These are phyloP conservation scores for Sphagnurus paluster DNA, from an alignment of 1,284 basidiomycete species.

Conservation along the genomic window DNA sequence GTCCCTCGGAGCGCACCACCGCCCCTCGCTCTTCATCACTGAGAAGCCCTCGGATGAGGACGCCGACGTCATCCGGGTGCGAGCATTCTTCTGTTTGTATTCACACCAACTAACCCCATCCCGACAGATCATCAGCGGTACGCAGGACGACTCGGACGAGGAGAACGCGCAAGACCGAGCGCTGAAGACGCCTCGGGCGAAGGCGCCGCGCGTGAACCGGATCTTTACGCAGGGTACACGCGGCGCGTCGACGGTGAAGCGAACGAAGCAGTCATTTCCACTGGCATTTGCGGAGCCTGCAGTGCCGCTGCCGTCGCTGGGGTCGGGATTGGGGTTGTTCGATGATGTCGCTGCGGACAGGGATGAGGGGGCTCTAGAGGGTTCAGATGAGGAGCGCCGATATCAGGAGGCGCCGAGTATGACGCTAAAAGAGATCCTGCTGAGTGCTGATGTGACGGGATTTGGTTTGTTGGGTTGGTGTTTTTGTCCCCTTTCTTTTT, in stretches of 20 bases:
- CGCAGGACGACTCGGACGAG: conserved; percentile 17
- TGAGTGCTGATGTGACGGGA: conserved; percentile 33
- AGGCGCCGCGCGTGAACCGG: conserved; percentile 12
- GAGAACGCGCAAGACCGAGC: conserved; percentile 1
- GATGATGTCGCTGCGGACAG: conserved; percentile 7
- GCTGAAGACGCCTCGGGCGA: conserved; percentile 22
- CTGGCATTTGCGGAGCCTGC: conserved; percentile 20
- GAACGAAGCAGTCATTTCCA: conserved; percentile 20
- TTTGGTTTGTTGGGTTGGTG: conserved; percentile 31
- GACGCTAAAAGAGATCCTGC: conserved; percentile 38
- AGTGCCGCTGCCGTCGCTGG: conserved; percentile 21
- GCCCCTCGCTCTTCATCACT: conserved; percentile 22
- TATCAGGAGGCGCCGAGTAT: conserved; percentile 34
- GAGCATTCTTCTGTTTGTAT: neutral
- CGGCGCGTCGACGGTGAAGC: conserved; percentile 17
- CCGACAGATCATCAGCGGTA: conserved; percentile 24
- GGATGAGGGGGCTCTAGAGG: neutral
- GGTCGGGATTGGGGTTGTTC: conserved; percentile 13
- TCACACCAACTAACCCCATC: conserved; percentile 1
- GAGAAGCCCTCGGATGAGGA: conserved; percentile 9
- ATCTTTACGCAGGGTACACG: conserved; percentile 21
- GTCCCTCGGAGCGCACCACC: conserved; percentile 23
- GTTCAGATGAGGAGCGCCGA: neutral
- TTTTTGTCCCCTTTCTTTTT: neutral
- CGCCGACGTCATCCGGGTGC: conserved; percentile 24